Evolutionary conservation across 768 basidiomycete species (phyloP).

Genomic region (Boletus reticuloceps): DNA sequence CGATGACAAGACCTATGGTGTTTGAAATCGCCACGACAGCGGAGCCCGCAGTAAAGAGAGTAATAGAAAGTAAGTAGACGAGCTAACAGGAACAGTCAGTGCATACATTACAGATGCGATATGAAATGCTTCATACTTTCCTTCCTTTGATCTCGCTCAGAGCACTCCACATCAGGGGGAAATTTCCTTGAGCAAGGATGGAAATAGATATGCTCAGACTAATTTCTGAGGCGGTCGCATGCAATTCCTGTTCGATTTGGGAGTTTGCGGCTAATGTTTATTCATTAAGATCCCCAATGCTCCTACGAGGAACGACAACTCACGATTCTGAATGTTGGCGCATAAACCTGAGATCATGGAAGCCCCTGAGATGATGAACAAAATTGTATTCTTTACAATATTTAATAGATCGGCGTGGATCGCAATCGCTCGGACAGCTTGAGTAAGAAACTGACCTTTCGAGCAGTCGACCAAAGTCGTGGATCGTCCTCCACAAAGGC

Average conservation of each 20-base stretch:
- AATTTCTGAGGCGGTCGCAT: conserved; percentile 59
- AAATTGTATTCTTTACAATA: conserved; percentile 14
- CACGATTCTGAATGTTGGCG: conserved; percentile 31
- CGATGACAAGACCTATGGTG: conserved; percentile 58
- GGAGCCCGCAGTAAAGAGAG: conserved; percentile 54
- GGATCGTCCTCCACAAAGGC: conserved; percentile 57
- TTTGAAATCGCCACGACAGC: conserved; percentile 56
- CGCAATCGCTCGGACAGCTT: background rate
- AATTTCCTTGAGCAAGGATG: conserved; percentile 65
- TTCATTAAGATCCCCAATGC: background rate
- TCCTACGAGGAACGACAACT: background rate
- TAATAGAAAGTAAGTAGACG: conserved; percentile 54
- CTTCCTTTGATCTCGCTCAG: conserved; percentile 62
- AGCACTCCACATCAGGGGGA: conserved; percentile 35
- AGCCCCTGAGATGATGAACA: conserved; percentile 27
- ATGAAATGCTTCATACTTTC: conserved; percentile 42
- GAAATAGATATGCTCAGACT: conserved; percentile 69
- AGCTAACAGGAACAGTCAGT: conserved; percentile 31
- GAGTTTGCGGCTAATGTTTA: conserved; percentile 56
- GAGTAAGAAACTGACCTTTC: conserved; percentile 44
- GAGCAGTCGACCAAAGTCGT: conserved; percentile 51
- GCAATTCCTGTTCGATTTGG: conserved; percentile 59
- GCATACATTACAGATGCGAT: background rate
- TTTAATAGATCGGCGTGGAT: background rate
- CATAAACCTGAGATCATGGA: conserved; percentile 30